Percentiles rank a stretch among this genome's conserved stretches.
Conservation (phyloP, 1,139 yeast genomes). For the Kazachstania sp. region DNA sequence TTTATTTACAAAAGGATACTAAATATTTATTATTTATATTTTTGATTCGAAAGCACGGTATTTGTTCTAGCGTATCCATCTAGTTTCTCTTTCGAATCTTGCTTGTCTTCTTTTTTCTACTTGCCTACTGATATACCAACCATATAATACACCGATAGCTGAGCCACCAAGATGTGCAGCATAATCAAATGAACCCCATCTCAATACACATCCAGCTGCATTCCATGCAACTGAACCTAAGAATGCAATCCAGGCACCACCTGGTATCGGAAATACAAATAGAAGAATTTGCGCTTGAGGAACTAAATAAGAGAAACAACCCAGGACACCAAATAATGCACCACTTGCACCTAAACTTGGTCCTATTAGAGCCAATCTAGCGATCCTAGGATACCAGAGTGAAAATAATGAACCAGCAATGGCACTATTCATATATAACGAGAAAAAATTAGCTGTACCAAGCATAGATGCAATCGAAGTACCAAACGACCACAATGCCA, state of each 20-base stretch:
- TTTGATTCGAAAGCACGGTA: conserved; percentile 6
- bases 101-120: conserved; percentile 37
- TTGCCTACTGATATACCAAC: conserved; percentile 48
- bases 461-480: conserved; percentile 55
- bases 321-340: conserved; percentile 76
- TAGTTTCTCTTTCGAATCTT: conserved; percentile 20
- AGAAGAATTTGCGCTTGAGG: conserved; percentile 74
- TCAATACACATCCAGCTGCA: conserved; percentile 57
- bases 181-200: conserved; percentile 79
- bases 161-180: conserved; percentile 95
- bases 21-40: conserved; percentile 2
- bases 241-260: conserved; percentile 82
- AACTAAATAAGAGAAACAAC: conserved; percentile 67
- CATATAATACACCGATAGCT: conserved; percentile 63
- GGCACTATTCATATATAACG: conserved; percentile 70
- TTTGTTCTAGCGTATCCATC: conserved; percentile 13
- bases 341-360: conserved; percentile 89
- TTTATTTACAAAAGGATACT: conserved; percentile 3
- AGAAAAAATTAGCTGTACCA: conserved; percentile 63
- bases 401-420: conserved; percentile 71
- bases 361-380: conserved; percentile 42
- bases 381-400: conserved; percentile 55
- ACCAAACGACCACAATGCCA: conserved; percentile 80
- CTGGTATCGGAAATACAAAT: conserved; percentile 81
- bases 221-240: conserved; percentile 66